phyloP scores from a whole-genome alignment of 2,329 filamentous ascomycete genomes.

The Penicillium thymicola region DNA sequence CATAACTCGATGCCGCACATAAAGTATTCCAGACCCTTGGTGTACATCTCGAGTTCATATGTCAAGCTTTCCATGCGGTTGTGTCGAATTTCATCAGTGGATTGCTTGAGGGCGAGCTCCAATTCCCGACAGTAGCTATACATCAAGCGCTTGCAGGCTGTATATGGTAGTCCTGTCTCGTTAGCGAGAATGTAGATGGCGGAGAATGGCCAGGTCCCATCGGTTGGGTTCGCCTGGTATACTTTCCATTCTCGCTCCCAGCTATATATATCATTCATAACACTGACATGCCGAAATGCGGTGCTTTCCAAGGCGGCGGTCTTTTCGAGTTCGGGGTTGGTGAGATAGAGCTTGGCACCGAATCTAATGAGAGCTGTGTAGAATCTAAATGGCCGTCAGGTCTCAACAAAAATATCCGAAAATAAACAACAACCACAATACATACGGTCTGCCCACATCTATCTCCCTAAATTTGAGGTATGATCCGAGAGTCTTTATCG shows the following conservation, averaged over 20 bases:
- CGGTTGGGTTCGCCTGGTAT: constrained; percentile 8
- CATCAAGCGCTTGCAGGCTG: constrained; percentile 17
- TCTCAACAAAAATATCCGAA: not conserved
- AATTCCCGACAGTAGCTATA: constrained; percentile 20
- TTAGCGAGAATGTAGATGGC: constrained; percentile 15
- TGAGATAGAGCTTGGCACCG: constrained; percentile 14
- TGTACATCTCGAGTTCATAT: constrained; percentile 15
- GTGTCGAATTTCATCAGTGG: not conserved
- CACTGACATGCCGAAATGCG: constrained; percentile 17
- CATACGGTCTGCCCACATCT: constrained; percentile 16
- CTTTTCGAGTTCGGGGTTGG: constrained; percentile 1
- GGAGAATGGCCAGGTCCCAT: constrained; percentile 17
- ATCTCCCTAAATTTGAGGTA: constrained; percentile 17
- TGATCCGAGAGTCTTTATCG: constrained; percentile 11
- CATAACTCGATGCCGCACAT: constrained; percentile 21
- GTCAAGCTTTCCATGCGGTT: not conserved
- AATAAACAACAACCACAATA: not conserved
- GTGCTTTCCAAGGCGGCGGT: constrained; percentile 10
- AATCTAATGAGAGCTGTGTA: constrained; percentile 20
- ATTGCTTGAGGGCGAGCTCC: constrained; percentile 12
- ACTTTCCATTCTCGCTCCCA: constrained; percentile 21
- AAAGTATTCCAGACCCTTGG: constrained; percentile 15
- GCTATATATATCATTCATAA: constrained; percentile 21
- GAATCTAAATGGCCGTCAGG: constrained; percentile 7
- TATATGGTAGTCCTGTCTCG: constrained; percentile 14